Evolutionary conservation across 345 rosid species (phyloP).

Genomic region (Schrenkiella parvula): DNA sequence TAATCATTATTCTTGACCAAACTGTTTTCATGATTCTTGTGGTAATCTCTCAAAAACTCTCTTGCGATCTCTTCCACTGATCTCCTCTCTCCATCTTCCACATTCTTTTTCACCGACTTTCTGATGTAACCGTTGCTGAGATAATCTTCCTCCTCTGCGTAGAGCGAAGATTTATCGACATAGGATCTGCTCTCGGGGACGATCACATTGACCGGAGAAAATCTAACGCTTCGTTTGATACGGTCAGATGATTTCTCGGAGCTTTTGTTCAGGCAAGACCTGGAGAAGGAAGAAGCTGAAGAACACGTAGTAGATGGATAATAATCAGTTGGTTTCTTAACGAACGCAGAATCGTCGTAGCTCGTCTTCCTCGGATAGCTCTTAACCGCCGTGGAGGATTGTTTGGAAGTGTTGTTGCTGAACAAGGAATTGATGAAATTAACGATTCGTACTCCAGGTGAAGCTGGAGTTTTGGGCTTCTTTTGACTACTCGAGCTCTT

Average conservation of each 20-base stretch:
- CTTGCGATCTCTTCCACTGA: conserved; percentile 66
- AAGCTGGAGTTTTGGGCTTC: conserved; percentile 81
- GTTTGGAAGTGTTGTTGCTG: conserved; percentile 37
- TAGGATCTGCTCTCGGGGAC: conserved; percentile 23
- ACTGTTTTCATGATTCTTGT: conserved; percentile 38
- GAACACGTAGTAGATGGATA: conserved; percentile 56
- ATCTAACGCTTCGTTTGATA: conserved; percentile 57
- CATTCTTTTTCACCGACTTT: conserved; percentile 40
- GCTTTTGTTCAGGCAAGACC: conserved; percentile 71
- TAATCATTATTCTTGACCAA: conserved; percentile 5
- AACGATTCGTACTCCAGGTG: conserved; percentile 67
- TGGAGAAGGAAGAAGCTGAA: conserved; percentile 78
- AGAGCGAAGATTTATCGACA: conserved; percentile 26
- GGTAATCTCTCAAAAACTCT: conserved; percentile 59
- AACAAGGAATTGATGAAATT: conserved; percentile 75
- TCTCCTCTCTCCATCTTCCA: conserved; percentile 34
- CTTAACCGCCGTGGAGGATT: conserved; percentile 36
- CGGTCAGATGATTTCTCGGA: conserved; percentile 56
- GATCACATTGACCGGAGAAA: conserved; percentile 65
- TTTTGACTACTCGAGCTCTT: conserved; percentile 56
- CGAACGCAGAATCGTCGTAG: conserved; percentile 25
- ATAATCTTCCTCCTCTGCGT: conserved; percentile 43
- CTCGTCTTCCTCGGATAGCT: conserved; percentile 32
- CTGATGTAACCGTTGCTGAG: conserved; percentile 11
- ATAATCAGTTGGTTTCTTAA: conserved; percentile 32